A percentile compares a stretch with the other conserved stretches of the same genome.
Evolutionary conservation across 2,329 filamentous ascomycete species (phyloP).

Genomic region (Cryphonectria nitschkei): DNA sequence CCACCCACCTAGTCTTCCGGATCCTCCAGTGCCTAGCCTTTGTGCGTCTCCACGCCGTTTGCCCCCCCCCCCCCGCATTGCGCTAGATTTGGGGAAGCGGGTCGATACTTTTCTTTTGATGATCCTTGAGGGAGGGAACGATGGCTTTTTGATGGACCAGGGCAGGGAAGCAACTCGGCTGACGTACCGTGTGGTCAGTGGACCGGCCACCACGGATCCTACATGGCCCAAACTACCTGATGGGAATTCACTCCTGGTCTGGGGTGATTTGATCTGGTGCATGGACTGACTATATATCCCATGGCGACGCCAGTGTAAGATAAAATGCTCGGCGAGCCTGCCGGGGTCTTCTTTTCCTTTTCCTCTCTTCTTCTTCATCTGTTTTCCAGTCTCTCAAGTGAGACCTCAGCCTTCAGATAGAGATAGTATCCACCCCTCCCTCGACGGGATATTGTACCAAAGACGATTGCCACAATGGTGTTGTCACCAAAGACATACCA

Average conservation of each 20-base stretch:
- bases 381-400: neutral
- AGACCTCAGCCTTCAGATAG: neutral
- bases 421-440: neutral
- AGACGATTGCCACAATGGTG: conserved; percentile 25
- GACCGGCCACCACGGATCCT: conserved; percentile 9
- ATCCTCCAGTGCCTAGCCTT: conserved; percentile 1
- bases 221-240: conserved; percentile 5
- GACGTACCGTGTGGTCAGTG: conserved; percentile 12
- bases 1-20: neutral
- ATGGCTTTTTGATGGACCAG: neutral
- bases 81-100: conserved; percentile 25
- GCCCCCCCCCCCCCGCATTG: conserved; percentile 21
- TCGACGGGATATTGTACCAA: neutral
- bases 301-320: conserved; percentile 5
- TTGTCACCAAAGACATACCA: conserved; percentile 31
- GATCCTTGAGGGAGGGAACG: neutral
- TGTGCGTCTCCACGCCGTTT: neutral
- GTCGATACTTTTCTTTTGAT: conserved; percentile 7
- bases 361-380: neutral
- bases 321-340: conserved; percentile 13
- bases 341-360: neutral
- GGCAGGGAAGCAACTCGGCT: conserved; percentile 11
- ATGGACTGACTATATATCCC: conserved; percentile 15
- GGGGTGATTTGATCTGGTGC: conserved; percentile 9
- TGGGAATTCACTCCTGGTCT: neutral